These are phyloP conservation scores for Penicillium paxilli DNA, from an alignment of 495 filamentous ascomycete genomes.

Conservation along the genomic window DNA sequence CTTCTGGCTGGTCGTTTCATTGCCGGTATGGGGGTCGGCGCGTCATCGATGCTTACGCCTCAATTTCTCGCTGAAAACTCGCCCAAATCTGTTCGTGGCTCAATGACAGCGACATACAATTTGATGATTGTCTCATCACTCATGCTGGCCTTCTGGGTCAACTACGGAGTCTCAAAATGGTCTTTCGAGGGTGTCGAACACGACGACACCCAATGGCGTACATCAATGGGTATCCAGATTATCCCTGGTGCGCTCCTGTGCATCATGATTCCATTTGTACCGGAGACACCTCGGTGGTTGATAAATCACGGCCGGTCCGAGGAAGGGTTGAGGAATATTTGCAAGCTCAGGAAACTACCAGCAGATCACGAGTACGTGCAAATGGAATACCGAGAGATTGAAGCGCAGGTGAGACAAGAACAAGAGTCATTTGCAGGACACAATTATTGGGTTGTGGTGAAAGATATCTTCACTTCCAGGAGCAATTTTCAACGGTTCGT, in stretches of 20 bases:
- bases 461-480: conserved; percentile 23
- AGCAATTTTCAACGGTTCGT: conserved; percentile 32
- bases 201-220: conserved; percentile 47
- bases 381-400: conserved; percentile 30
- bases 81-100: conserved; percentile 26
- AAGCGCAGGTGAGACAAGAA: conserved; percentile 25
- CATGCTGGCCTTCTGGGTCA: conserved; percentile 28
- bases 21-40: conserved; percentile 45
- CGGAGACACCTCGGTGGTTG: conserved; percentile 53
- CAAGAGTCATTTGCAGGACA: conserved; percentile 26
- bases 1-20: conserved; percentile 25
- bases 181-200: conserved; percentile 16
- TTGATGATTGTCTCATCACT: conserved; percentile 29
- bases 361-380: conserved; percentile 58
- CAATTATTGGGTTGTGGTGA: conserved; percentile 26
- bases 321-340: conserved; percentile 53
- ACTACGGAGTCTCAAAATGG: conserved; percentile 28
- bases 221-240: conserved; percentile 51
- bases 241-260: conserved; percentile 52
- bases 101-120: conserved; percentile 28
- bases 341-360: conserved; percentile 58
- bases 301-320: conserved; percentile 48
- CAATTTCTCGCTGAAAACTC: conserved; percentile 32
- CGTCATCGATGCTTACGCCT: conserved; percentile 23
- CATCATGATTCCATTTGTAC: conserved; percentile 56